Conservation (phyloP, 345 rosid genomes). For the Citrus sp. region DNA sequence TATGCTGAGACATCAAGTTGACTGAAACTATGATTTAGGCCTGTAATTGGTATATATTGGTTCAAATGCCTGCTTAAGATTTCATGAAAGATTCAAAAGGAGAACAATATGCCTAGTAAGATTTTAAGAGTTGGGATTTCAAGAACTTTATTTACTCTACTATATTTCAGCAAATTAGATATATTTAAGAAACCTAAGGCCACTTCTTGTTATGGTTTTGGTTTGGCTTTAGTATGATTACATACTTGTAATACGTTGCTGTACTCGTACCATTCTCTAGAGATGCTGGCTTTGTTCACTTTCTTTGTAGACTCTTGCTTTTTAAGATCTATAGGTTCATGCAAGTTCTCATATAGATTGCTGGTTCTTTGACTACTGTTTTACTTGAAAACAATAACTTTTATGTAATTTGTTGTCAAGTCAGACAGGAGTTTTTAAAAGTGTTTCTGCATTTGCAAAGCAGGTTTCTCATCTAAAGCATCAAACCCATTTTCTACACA, state of each 20-base stretch:
- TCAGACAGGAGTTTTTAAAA: background rate
- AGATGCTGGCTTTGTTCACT: background rate
- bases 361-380: background rate
- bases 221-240: background rate
- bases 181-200: background rate
- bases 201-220: background rate
- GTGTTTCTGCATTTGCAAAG: background rate
- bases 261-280: background rate
- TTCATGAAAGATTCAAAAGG: background rate
- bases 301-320: background rate
- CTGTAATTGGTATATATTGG: background rate
- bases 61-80: background rate
- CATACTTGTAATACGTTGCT: background rate
- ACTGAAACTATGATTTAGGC: background rate
- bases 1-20: background rate
- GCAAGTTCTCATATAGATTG: background rate
- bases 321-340: background rate
- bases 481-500: conserved; percentile 53
- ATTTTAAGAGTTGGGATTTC: background rate
- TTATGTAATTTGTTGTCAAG: background rate
- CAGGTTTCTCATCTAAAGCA: conserved; percentile 68
- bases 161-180: background rate
- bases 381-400: background rate
- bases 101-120: background rate
- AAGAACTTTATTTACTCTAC: background rate